Base-by-base conservation (phyloP, 805 yeast genomes). In the Lachancea waltii region DNA sequence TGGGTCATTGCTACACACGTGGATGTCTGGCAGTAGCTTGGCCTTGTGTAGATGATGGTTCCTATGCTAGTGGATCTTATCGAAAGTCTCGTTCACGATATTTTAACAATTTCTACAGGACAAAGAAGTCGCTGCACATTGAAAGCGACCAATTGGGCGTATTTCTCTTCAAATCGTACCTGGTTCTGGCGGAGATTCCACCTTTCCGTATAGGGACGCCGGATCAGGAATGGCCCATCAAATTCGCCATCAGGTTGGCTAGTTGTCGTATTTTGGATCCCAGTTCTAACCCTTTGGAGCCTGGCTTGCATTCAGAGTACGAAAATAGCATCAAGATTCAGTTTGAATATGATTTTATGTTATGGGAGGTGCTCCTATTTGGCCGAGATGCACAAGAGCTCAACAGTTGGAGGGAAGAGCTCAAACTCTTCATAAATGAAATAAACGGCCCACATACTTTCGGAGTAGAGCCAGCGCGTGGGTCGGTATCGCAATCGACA, bases 161-260 rank as follows among this genome's bases (percentile, higher is more conserved):
- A 52, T 30, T 75, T 30, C 47, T 75, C 15, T 76, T 72, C 58
- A 73, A 76, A 42, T 65, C 76, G 4, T 78, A 75, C 50, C 49
- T 77, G 19, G 45, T 77, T 1, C 41, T 73, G 24, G 56, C 66
- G 9, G 42, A 59, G 17, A 42, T 58, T 13, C 55, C 42, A 35
- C 38, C 10, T 39, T 46, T 22, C 23, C 33, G 25, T n/a, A 11
- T 16, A 8, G 18, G 31, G 17, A 28, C 34, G 7, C 31, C 35
- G 7, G 31, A 25, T 10, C 15, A 22, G n/a, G 38, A 35, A 16
- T 43, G 46, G 46, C 31, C 35, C 3, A 30, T 73, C 5, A 60
- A 56, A 11, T 72, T 75, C 44, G 63, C 76, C 10, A 60, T 78
- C 7, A 79, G 83, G 0, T 53, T 75, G 22, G 46, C 68, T 5